phyloP scores from a whole-genome alignment of 257 asterid species.

The Verbena officinalis region DNA sequence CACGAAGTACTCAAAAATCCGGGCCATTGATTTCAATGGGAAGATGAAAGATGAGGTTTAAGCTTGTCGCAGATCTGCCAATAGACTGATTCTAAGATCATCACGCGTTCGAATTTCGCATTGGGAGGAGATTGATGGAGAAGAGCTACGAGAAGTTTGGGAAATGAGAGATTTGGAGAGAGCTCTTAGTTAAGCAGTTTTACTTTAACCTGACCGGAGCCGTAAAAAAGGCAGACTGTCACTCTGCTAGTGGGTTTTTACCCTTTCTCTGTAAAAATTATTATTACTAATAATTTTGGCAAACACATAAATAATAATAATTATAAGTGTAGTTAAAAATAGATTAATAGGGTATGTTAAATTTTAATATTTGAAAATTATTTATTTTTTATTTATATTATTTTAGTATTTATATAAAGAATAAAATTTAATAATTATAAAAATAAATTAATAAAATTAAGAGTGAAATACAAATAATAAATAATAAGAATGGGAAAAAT shows the following conservation, averaged over 20 bases:
- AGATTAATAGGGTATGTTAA: too few species aligned
- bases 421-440: too few species aligned
- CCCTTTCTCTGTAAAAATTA: too few species aligned
- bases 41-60: not conserved
- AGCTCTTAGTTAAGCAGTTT: not conserved
- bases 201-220: not conserved
- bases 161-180: not conserved
- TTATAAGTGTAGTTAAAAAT: too few species aligned
- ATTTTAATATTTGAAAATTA: too few species aligned
- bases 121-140: not conserved
- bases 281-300: too few species aligned
- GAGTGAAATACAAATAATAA: too few species aligned
- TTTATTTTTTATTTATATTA: too few species aligned
- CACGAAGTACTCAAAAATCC: slow-evolving; percentile 86
- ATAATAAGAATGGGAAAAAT: too few species aligned
- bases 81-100: not conserved
- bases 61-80: slow-evolving; percentile 17
- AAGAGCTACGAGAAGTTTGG: not conserved
- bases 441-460: too few species aligned
- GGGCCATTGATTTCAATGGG: slow-evolving; percentile 38
- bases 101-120: slow-evolving; percentile 7
- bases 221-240: not conserved
- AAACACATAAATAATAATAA: too few species aligned
- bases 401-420: too few species aligned
- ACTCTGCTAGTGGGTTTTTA: not conserved